Evolutionary conservation across 2,329 filamentous ascomycete species (phyloP).

Genomic region (Akanthomyces uredinophilus): DNA sequence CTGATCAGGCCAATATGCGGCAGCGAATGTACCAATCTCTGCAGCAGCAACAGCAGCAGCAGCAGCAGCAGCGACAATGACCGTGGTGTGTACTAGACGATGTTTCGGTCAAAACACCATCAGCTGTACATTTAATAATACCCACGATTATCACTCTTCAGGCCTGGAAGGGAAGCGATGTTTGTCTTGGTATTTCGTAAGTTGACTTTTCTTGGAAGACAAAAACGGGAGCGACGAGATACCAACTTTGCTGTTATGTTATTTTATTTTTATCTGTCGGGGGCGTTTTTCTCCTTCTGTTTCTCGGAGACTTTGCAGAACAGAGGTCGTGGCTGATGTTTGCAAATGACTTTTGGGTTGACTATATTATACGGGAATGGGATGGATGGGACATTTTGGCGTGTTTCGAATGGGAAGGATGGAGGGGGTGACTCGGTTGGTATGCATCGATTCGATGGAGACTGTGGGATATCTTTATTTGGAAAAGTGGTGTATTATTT

Average conservation of each 20-base stretch:
- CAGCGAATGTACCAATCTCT: conserved; percentile 15
- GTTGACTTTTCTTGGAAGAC: neutral
- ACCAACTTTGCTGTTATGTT: neutral
- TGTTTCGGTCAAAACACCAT: neutral
- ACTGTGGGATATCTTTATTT: neutral
- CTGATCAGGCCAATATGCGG: conserved; percentile 11
- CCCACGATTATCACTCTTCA: neutral
- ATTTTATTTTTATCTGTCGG: neutral
- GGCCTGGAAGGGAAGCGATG: conserved; percentile 1
- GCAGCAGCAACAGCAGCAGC: conserved; percentile 14
- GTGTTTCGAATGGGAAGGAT: neutral
- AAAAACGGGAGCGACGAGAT: neutral
- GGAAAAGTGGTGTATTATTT: neutral
- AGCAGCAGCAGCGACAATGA: conserved; percentile 14
- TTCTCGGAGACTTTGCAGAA: neutral
- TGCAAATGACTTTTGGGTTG: neutral
- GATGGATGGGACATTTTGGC: neutral
- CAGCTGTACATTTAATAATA: conserved; percentile 8
- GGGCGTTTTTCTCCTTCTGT: neutral
- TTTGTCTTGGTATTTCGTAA: neutral
- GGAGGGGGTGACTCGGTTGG: neutral
- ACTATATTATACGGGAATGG: neutral
- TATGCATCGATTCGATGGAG: neutral
- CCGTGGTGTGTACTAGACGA: neutral
- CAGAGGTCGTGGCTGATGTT: neutral